phyloP scores from a whole-genome alignment of 495 filamentous ascomycete species.

The Talaromyces wortmannii region DNA sequence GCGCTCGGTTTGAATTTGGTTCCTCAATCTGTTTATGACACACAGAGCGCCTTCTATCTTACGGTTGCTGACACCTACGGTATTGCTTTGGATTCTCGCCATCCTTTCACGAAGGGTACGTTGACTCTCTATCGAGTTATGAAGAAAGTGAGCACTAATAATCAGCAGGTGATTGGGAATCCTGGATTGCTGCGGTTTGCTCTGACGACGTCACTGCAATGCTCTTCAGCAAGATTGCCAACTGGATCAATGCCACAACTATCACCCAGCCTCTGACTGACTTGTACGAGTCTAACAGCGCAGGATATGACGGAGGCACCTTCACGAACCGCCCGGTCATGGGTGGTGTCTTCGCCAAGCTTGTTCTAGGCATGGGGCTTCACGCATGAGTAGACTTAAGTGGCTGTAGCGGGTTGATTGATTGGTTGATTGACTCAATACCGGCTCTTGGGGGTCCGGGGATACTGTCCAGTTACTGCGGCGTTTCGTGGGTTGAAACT shows the following conservation, averaged over 20 bases:
- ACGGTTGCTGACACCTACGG: slow-evolving; percentile 32
- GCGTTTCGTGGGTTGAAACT: too few species aligned
- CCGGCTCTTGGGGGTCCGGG: too few species aligned
- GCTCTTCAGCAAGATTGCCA: slow-evolving; percentile 39
- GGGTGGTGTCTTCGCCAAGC: slow-evolving; percentile 1
- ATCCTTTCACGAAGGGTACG: slow-evolving; percentile 34
- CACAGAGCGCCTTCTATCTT: slow-evolving; percentile 33
- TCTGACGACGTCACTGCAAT: slow-evolving; percentile 26
- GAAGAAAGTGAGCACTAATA: too few species aligned
- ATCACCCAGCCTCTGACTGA: slow-evolving; percentile 47
- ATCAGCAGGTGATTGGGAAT: slow-evolving; percentile 38
- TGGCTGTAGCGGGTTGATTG: too few species aligned
- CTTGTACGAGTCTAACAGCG: slow-evolving; percentile 40
- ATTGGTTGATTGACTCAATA: too few species aligned
- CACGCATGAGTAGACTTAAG: too few species aligned
- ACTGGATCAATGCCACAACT: slow-evolving; percentile 48
- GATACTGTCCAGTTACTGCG: too few species aligned
- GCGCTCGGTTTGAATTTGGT: slow-evolving; percentile 36
- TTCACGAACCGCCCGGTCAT: background rate
- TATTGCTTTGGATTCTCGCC: slow-evolving; percentile 33
- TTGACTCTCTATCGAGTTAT: too few species aligned
- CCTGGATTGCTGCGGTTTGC: slow-evolving; percentile 42
- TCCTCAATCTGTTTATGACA: slow-evolving; percentile 24
- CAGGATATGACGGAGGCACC: slow-evolving; percentile 28
- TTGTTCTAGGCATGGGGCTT: background rate